Conservation (phyloP, 768 basidiomycete genomes). For the Suillus bovinus region DNA sequence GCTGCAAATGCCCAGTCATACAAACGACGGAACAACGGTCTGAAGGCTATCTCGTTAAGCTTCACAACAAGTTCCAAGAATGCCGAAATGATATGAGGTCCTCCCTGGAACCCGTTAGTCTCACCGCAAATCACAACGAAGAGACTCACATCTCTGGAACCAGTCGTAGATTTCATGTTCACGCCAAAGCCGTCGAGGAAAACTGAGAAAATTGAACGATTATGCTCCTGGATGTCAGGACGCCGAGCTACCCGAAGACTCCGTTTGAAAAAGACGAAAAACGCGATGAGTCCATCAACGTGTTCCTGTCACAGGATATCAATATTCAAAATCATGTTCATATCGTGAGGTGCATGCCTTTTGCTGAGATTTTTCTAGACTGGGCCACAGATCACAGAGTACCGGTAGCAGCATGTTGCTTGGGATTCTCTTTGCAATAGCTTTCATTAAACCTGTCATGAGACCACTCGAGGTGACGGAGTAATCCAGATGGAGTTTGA, state of each 20-base stretch:
- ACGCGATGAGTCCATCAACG: slow-evolving; percentile 35
- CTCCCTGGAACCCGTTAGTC: slow-evolving; percentile 41
- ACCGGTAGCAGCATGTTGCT: slow-evolving; percentile 68
- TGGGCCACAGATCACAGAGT: slow-evolving; percentile 58
- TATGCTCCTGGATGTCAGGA: slow-evolving; percentile 59
- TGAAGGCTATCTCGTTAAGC: slow-evolving; percentile 89
- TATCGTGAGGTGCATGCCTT: slow-evolving; percentile 32
- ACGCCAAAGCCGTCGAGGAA: slow-evolving; percentile 80
- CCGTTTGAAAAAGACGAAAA: slow-evolving; percentile 70
- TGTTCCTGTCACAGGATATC: slow-evolving; percentile 20
- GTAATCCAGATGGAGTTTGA: slow-evolving; percentile 57
- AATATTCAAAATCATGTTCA: not conserved
- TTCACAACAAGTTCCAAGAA: slow-evolving; percentile 92
- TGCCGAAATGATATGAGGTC: slow-evolving; percentile 56
- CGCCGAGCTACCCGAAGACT: slow-evolving; percentile 65
- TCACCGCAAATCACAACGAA: not conserved
- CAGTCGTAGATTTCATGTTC: slow-evolving; percentile 32
- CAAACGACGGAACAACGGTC: slow-evolving; percentile 85
- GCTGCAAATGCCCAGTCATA: slow-evolving; percentile 93
- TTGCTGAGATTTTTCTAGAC: slow-evolving; percentile 34
- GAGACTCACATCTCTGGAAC: slow-evolving; percentile 30
- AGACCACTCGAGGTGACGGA: slow-evolving; percentile 24
- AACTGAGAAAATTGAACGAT: slow-evolving; percentile 70
- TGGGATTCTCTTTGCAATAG: slow-evolving; percentile 69
- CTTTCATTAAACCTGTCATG: slow-evolving; percentile 51